Evolutionary conservation across 331 rosid genomes (phyloP), one percentile per base, ranked within the genome.

Genomic region (Cydonia oblonga): DNA sequence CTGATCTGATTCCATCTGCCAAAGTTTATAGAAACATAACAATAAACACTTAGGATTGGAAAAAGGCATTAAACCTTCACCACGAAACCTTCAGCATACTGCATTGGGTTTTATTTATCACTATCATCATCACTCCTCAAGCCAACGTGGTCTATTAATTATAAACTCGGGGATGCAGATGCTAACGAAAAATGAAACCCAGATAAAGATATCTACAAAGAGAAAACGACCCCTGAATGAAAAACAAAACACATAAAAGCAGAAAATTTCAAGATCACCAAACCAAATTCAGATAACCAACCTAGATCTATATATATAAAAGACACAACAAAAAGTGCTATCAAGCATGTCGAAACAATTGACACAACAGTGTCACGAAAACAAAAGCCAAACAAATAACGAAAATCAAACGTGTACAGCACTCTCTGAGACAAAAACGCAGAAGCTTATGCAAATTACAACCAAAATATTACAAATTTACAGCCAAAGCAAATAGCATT

Each of bases 1-100:
- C 61, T 60, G 57, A 68, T 71, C 44, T 62, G 90, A 68, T 22
- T 82, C 86, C 87, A 84, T 80, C 88, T 88, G 86, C 79, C 68
- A 86, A 77, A 18, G 52, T 26, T 53, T 69, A 53, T 66, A 66
- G 73, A 72, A 72, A 28, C 74, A 56, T 24, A n/a, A 57, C 57
- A 49, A 22, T 29, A 57, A 38, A 58, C 30, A 76, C 30, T 66
- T 61, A 28, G 78, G 73, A 73, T 56, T 72, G 61, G 69, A 70
- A 40, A 22, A 56, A 33, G 14, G 16, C 32, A 30, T 70, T 23
- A 57, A 23, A 57, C 62, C 2, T 57, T 57, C 28, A 57, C 30
- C 62, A 23, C 1, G 46, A 40, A 40, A 40, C 15, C 46, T 40
- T 40, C 46, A 40, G 46, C 46, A 40, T 40, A 40, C 46, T 40